phyloP scores from a whole-genome alignment of 2,329 filamentous ascomycete genomes.

The Xylariaceae sp. region DNA sequence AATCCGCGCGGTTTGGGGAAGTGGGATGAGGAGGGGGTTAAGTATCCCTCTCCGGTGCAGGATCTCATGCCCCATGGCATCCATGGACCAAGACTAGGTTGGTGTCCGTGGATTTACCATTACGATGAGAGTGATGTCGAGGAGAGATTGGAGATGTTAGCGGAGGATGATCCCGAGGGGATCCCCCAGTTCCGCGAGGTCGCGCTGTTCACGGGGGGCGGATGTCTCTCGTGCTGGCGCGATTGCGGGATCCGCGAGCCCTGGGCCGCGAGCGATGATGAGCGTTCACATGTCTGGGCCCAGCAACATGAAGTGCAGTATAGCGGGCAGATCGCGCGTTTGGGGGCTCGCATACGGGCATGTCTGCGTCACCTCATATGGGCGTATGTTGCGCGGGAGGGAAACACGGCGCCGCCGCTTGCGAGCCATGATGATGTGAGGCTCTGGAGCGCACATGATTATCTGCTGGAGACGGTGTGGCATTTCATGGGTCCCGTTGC shows the following conservation, averaged over 20 bases:
- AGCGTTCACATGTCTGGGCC: not conserved
- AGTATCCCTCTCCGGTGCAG: constrained; percentile 15
- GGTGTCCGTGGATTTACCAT: constrained; percentile 14
- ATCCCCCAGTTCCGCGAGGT: constrained; percentile 8
- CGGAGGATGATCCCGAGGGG: not conserved
- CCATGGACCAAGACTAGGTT: constrained; percentile 7
- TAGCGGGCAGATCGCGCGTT: constrained; percentile 1
- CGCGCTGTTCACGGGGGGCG: not conserved
- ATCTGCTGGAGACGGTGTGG: constrained; percentile 13
- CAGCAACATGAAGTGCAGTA: not conserved
- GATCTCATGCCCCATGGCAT: constrained; percentile 13
- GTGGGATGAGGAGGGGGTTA: not conserved
- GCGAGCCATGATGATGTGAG: constrained; percentile 2
- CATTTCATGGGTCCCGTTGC: constrained; percentile 7
- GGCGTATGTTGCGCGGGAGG: too few species aligned
- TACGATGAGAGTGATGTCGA: constrained; percentile 6
- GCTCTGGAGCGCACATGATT: constrained; percentile 3
- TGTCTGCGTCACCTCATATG: constrained; percentile 10
- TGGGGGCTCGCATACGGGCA: not conserved
- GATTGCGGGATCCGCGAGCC: too few species aligned
- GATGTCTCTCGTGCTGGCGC: too few species aligned
- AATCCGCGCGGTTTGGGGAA: constrained; percentile 5
- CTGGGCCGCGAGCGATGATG: not conserved
- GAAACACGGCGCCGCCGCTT: too few species aligned
- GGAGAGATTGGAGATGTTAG: not conserved